A percentile compares a stretch with the other conserved stretches of the same genome.
These are phyloP conservation scores for Termitomyces sp. DNA, from an alignment of 768 basidiomycete genomes.

Conservation along the genomic window DNA sequence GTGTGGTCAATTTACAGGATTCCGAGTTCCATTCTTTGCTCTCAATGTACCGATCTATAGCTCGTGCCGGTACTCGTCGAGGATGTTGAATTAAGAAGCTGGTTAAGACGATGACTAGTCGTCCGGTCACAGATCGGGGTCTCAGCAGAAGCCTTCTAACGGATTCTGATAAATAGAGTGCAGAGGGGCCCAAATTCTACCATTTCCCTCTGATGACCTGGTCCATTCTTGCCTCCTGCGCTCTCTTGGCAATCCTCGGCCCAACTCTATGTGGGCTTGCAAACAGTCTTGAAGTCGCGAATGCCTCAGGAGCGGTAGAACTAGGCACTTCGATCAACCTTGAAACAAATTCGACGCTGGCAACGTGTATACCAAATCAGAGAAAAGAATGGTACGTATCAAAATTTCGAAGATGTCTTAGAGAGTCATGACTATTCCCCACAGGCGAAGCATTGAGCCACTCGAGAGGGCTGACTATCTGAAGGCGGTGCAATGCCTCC, in stretches of 20 bases:
- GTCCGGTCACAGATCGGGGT: not conserved
- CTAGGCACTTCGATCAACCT: not conserved
- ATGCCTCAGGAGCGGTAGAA: not conserved
- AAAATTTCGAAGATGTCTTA: not conserved
- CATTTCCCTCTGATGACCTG: not conserved
- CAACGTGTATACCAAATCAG: not conserved
- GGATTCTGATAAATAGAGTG: not conserved
- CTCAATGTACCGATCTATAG: not conserved
- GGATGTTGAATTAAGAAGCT: not conserved
- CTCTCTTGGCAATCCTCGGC: not conserved
- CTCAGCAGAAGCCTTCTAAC: not conserved
- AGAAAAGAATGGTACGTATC: conserved; percentile 1
- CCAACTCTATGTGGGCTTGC: not conserved
- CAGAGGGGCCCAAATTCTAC: too few species aligned
- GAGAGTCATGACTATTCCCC: not conserved
- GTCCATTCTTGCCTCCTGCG: not conserved
- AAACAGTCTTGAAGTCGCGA: not conserved
- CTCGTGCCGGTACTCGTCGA: not conserved
- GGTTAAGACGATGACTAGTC: not conserved
- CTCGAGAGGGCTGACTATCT: conserved; percentile 1
- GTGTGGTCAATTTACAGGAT: too few species aligned
- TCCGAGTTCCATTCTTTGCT: too few species aligned
- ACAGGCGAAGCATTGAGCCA: not conserved
- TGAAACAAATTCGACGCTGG: not conserved
- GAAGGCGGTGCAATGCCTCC: conserved; percentile 5